Evolutionary conservation across 78 protist genomes (phyloP).

Genomic region (Capsaspora owczarzaki): DNA sequence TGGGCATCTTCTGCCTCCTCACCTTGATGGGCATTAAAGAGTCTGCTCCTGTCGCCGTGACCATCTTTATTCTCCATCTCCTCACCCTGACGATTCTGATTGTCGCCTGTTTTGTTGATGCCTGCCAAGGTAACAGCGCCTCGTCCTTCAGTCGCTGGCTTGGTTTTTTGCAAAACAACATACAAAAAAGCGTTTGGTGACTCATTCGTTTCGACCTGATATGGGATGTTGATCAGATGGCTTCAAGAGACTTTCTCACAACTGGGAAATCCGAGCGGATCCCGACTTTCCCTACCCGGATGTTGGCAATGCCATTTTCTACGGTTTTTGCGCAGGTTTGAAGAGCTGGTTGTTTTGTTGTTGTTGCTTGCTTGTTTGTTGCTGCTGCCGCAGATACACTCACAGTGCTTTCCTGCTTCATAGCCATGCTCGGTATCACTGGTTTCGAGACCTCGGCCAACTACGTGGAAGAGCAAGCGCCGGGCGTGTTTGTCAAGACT

Average conservation of each 20-base stretch:
- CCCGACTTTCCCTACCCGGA: too few relatives aligned
- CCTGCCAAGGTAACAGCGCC: too few relatives aligned
- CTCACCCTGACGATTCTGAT: conserved; percentile 37
- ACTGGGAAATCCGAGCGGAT: too few relatives aligned
- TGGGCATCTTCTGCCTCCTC: conserved; percentile 45
- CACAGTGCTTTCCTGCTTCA: background rate
- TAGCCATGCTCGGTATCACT: conserved; percentile 72
- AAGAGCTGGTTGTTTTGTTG: too few relatives aligned
- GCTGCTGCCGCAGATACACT: too few relatives aligned
- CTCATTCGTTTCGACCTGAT: too few relatives aligned
- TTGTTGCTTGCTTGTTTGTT: too few relatives aligned
- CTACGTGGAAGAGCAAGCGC: conserved; percentile 71
- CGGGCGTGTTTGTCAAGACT: conserved; percentile 72
- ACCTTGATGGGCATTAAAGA: conserved; percentile 53
- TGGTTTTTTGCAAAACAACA: too few relatives aligned
- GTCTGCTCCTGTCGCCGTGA: conserved; percentile 57
- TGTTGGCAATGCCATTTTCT: conserved; percentile 38
- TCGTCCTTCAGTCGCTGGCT: too few relatives aligned
- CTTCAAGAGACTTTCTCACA: too few relatives aligned
- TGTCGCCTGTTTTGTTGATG: conserved; percentile 17
- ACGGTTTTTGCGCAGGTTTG: conserved; percentile 64
- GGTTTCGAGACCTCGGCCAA: conserved; percentile 82
- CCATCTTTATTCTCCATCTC: conserved; percentile 58
- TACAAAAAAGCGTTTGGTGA: too few relatives aligned
- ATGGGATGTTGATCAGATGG: too few relatives aligned